Base-by-base conservation (phyloP, 2,329 filamentous ascomycete species). In the Aureobasidium pullulans region DNA sequence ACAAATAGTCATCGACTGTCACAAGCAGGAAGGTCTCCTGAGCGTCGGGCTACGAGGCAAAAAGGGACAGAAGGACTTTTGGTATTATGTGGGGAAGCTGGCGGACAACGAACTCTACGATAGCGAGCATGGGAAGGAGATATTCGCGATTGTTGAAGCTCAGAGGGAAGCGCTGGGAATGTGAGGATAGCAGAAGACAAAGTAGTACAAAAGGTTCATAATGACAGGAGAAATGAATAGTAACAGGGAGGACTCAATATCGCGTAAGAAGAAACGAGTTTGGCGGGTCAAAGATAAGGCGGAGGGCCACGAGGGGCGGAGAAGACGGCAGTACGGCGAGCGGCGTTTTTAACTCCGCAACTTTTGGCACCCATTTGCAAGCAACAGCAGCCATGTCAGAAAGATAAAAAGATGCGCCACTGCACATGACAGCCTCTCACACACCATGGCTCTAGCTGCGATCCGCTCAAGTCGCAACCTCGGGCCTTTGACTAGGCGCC, bases 1-100 rank as follows among this genome's bases (percentile, higher is more conserved):
- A 16, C 61, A 62, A 15, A 62, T 78, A 23, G 72, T 78, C 5
- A 61, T 63, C 15, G 73, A 76, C 65, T 69, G 76, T 11, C 66
- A 67, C 59, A 61, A 63, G 10, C 68, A 66, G 10, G 66, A 70
- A 56, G 72, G 72, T 15, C 39, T 65, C 56, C 28, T 66, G 23
- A 66, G 61, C 40, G 60, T 61, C 5, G 66, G 64, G 9, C 48
- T 65, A 19, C 61, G 62, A 28, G 65, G 66, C 3, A 47, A 49
- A 29, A 64, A 60, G 43, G 68, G 68, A n/a, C 64, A 68, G 62
- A 61, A 58, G n/a, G 62, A 63, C 32, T 70, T 70, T 52, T 70
- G 68, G 68, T 39, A 61, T 19, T 66, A 64, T 40, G 64, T 69
- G 19, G 54, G 64, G 28, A 28, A 40, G 3, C 62, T 66, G 23